Conservation (phyloP, 139 green algal genomes). For the Monoraphidium neglectum region DNA sequence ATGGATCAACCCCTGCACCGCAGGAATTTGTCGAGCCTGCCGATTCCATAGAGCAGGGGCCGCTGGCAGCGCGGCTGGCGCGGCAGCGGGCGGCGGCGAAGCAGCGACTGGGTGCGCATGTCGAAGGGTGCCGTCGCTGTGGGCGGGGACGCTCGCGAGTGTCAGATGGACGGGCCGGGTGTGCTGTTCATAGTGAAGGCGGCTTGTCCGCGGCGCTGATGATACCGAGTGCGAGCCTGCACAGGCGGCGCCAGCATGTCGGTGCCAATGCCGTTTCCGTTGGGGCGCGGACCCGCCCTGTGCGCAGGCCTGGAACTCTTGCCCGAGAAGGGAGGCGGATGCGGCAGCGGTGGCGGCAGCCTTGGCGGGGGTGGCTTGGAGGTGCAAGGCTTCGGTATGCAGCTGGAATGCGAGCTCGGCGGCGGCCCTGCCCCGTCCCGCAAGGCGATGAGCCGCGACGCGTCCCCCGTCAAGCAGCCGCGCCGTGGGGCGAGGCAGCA, state of each 20-base stretch:
- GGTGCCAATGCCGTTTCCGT: too few species aligned
- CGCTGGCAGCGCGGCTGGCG: conserved; percentile 58
- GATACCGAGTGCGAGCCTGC: too few species aligned
- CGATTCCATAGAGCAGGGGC: conserved; percentile 5
- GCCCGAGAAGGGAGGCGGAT: too few species aligned
- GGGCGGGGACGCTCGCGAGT: too few species aligned
- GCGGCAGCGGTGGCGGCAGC: conserved; percentile 8
- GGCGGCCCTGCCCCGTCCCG: conserved; percentile 34
- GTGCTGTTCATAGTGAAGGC: too few species aligned
- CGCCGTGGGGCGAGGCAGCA: background rate
- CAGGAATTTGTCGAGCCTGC: conserved; percentile 73
- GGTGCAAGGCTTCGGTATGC: conserved; percentile 69
- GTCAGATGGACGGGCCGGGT: too few species aligned
- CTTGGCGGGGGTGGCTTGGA: conserved; percentile 47
- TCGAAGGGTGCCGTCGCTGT: too few species aligned
- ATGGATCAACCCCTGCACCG: background rate
- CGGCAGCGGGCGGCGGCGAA: conserved; percentile 70
- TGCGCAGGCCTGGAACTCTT: too few species aligned
- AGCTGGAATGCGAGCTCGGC: conserved; percentile 83
- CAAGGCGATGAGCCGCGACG: background rate
- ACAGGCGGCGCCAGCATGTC: too few species aligned
- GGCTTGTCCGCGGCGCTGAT: too few species aligned
- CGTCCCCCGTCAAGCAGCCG: background rate
- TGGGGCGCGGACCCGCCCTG: too few species aligned
- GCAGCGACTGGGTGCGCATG: conserved; percentile 66